Percentiles rank a stretch among this genome's conserved stretches.
Conservation (phyloP, 2,329 filamentous ascomycete species). For the Xylariaceae sp. region DNA sequence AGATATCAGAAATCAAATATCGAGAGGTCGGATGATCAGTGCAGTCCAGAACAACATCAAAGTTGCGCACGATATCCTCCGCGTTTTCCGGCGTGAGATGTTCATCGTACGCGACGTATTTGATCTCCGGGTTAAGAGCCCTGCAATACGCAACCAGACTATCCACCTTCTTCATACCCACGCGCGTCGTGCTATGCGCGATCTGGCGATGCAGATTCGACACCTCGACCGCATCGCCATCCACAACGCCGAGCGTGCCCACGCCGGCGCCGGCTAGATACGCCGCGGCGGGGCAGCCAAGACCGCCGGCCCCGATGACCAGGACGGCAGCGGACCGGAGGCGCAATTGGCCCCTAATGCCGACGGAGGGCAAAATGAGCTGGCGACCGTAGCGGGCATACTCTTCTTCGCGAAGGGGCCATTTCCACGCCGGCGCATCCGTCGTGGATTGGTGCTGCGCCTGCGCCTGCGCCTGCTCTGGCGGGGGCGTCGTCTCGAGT, state of each 20-base stretch:
- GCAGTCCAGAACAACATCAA: constrained; percentile 87
- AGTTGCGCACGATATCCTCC: constrained; percentile 57
- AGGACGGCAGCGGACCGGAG: constrained; percentile 67
- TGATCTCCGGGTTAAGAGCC: constrained; percentile 68
- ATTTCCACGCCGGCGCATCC: constrained; percentile 40
- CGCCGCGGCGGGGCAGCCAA: constrained; percentile 88
- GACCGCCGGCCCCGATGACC: constrained; percentile 78
- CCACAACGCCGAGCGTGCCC: constrained; percentile 75
- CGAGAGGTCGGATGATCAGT: constrained; percentile 89
- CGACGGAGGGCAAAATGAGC: constrained; percentile 79
- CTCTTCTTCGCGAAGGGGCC: constrained; percentile 67
- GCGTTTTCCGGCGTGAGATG: constrained; percentile 68
- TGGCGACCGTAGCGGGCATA: constrained; percentile 86
- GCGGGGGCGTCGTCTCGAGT: constrained; percentile 32
- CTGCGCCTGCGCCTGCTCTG: neutral
- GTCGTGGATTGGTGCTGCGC: neutral
- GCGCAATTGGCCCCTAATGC: constrained; percentile 70
- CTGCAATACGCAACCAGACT: constrained; percentile 55
- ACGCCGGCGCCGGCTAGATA: constrained; percentile 89
- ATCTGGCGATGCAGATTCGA: constrained; percentile 94
- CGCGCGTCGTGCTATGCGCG: constrained; percentile 64
- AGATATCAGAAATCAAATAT: constrained; percentile 88
- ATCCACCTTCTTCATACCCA: constrained; percentile 75
- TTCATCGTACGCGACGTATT: constrained; percentile 55
- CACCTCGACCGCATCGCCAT: constrained; percentile 80